phyloP scores from a whole-genome alignment of 148 eudicot genomes.

The Cornus florida region DNA sequence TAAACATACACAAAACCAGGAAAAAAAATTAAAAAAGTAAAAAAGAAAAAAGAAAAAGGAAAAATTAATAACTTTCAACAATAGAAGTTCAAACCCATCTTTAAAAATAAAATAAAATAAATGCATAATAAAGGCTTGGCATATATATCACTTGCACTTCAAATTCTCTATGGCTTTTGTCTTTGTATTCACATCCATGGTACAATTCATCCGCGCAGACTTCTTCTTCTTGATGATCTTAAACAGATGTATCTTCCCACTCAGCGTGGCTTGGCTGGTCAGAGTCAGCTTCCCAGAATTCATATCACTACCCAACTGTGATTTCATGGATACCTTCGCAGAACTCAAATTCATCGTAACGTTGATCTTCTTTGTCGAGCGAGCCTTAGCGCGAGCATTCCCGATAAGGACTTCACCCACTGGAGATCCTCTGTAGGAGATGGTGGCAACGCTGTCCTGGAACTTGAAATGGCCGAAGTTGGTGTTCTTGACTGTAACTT shows the following conservation, averaged over 20 bases:
- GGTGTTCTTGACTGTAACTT: slow-evolving; percentile 8
- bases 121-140: background rate
- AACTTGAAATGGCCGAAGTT: slow-evolving; percentile 16
- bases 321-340: background rate
- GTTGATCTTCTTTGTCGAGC: slow-evolving; percentile 6
- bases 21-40: background rate
- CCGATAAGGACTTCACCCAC: background rate
- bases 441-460: background rate
- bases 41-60: background rate
- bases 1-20: background rate
- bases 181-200: background rate
- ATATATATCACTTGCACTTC: background rate
- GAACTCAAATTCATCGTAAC: background rate
- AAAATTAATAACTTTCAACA: background rate
- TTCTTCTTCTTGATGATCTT: background rate
- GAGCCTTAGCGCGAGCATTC: background rate
- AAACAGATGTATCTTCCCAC: background rate
- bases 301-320: background rate
- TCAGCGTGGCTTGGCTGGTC: background rate
- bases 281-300: background rate
- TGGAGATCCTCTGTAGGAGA: background rate
- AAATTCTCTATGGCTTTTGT: background rate
- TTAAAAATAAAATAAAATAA: background rate
- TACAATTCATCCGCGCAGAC: background rate
- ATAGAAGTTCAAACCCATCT: background rate